Evolutionary conservation across 2,329 filamentous ascomycete species (phyloP).

Genomic region (Scedosporium boydii): DNA sequence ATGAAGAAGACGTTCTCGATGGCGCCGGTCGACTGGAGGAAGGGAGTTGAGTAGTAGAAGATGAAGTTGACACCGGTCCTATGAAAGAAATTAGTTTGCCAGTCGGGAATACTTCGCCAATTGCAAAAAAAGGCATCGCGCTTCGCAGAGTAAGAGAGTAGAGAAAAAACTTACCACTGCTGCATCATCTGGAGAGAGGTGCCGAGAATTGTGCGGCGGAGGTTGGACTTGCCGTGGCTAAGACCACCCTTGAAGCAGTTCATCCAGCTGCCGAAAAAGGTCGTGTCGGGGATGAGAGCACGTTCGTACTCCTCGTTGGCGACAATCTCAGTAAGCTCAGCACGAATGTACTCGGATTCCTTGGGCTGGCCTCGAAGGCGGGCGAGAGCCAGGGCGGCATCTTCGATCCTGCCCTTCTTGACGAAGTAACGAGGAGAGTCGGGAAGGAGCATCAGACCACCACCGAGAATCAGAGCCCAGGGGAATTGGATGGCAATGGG

Average conservation of each 20-base stretch:
- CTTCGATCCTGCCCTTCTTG: constrained; percentile 61
- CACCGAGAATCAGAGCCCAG: constrained; percentile 67
- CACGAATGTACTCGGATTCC: constrained; percentile 65
- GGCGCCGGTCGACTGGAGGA: constrained; percentile 70
- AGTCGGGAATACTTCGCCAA: background rate
- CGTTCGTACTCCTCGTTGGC: constrained; percentile 85
- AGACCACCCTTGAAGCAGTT: constrained; percentile 59
- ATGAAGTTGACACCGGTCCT: constrained; percentile 87
- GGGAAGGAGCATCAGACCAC: constrained; percentile 66
- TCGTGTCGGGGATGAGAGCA: constrained; percentile 52
- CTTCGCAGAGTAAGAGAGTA: background rate
- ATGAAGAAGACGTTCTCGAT: constrained; percentile 75
- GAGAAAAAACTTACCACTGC: constrained; percentile 37
- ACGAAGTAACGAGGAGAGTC: constrained; percentile 83
- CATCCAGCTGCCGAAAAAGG: constrained; percentile 60
- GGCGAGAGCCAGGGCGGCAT: constrained; percentile 52
- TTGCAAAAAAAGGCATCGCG: background rate
- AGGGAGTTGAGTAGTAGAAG: constrained; percentile 79
- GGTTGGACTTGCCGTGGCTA: constrained; percentile 51
- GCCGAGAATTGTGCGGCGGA: constrained; percentile 62
- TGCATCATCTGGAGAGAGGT: constrained; percentile 74
- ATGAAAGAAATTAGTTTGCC: background rate
- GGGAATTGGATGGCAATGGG: constrained; percentile 72
- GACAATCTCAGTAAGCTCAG: constrained; percentile 75
- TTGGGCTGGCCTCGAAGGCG: constrained; percentile 64